Evolutionary conservation across 2,329 filamentous ascomycete genomes (phyloP).

Genomic region (Talaromyces sp.): DNA sequence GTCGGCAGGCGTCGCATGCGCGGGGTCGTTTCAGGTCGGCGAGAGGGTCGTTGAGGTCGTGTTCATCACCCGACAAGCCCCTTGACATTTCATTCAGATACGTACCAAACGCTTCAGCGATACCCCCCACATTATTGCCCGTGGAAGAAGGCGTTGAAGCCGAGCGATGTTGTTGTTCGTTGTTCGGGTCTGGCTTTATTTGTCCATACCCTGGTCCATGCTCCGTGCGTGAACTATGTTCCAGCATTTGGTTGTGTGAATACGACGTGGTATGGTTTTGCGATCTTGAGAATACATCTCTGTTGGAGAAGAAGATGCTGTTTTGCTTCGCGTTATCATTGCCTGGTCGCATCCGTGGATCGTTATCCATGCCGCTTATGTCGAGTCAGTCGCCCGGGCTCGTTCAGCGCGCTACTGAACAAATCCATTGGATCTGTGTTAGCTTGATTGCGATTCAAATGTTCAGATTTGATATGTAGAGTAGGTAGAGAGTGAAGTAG

Average conservation of each 20-base stretch:
- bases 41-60: constrained; percentile 27
- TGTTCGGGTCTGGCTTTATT: constrained; percentile 26
- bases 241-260: not conserved
- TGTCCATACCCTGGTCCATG: constrained; percentile 19
- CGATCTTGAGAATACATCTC: constrained; percentile 16
- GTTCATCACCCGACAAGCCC: constrained; percentile 8
- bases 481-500: not conserved
- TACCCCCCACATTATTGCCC: constrained; percentile 14
- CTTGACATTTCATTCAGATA: constrained; percentile 17
- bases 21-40: constrained; percentile 63
- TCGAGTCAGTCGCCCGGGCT: not conserved
- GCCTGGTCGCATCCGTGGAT: constrained; percentile 31
- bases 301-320: constrained; percentile 9
- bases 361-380: constrained; percentile 30
- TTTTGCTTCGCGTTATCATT: constrained; percentile 19
- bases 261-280: constrained; percentile 12
- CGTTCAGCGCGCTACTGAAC: not conserved
- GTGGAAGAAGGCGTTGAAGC: constrained; percentile 20
- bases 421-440: constrained; percentile 6
- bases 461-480: not conserved
- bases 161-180: constrained; percentile 15
- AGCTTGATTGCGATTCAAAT: not conserved
- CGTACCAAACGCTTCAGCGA: constrained; percentile 12
- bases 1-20: constrained; percentile 72
- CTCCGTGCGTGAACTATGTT: not conserved